Evolutionary conservation across 371 early-diverging fungal species (phyloP), one percentile per base, ranked within the genome.

Genomic region (Zychaea mexicana): DNA sequence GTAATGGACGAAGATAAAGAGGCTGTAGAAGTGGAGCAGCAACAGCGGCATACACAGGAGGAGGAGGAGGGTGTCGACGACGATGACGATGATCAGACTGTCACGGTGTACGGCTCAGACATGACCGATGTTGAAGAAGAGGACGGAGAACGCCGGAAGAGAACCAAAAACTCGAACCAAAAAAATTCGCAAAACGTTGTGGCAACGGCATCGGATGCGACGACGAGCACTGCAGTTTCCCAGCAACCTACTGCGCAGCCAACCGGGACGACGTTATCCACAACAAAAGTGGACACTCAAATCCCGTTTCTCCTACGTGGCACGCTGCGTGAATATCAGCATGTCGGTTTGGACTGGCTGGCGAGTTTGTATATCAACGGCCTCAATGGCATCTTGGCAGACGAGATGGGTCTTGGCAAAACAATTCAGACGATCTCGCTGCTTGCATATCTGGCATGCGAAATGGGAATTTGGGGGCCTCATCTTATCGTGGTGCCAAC

Each of bases 381-480:
- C 8, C 79, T 94, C 52, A 96, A 96, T 71, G 98, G 99, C 28
- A 99, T 99, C 56, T 81, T 99, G 60, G 99, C 99, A 0, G 99
- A 99, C 77, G 99, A 99, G 77, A 99, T 99, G 99, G 96, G 97
- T 15, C 78, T 98, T 21, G 97, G 97, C 36, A 96, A 97, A 74
- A 97, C 97, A 0, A 94, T 99, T 66, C 99, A 99, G 72, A 98
- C 99, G 15, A 96, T 99, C 46, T 88, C 92, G 0, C 69, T 92
- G 4, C 72, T 92, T 27, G 93, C 93, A 1, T 85, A 91, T 55
- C 69, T 95, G 33, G 93, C 93, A 4, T 88, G 88, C 57, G 86
- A 85, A 21, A 73, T 84, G 60, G 88, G 88, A 0, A 79, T 88
- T 9, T 91, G 93, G 93, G 94, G 94, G 1, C 95, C 94, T 7